Base-by-base conservation (phyloP, 192 early-diverging fungal genomes). In the Backusella psychrophila region DNA sequence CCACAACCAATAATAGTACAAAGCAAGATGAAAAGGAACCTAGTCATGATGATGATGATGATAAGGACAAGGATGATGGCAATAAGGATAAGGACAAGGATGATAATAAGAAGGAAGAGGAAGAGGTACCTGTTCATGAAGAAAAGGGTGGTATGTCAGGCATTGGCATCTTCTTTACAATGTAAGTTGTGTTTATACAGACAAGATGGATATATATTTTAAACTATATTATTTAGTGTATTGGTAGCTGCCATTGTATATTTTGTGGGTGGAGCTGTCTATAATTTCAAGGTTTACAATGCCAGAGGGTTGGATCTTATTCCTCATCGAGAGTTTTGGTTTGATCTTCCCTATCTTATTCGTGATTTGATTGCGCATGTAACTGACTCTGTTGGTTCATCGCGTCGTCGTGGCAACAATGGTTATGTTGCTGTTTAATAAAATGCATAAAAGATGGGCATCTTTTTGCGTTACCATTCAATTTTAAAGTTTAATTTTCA, bases 211-310 rank as follows among this genome's bases (percentile, higher is more conserved):
- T 11, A 26, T 14, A 29, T 11, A 14, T 44, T 0, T 44, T 44
- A 44, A 14, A 44, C 42, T 29, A 7, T 63, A 7, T 31, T 0
- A 11, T 46, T 23, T 44, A 78, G 77, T 17, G 17, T 73, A 6
- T 23, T 71, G 46, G 33, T 71, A 8, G 19, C 68, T 34, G 29
- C 36, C 6, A 53, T 67, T 4, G 36, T 76, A 12, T 82, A 82
- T 49, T 82, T 82, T 52, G 46, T 82, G n/a, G 77, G 70, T 73
- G 81, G 81, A 41, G 81, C 77, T 39, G 59, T 82, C 44, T 82
- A 82, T 65, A 82, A 78, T 71, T 78, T 42, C 35, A 82, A 73
- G 21, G 46, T 73, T 33, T 78, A 82, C 53, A 82, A 82, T 69
- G 81, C 81, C 1, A 74, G 74, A 49, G 81, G 81, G 14, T 66